These are phyloP conservation scores for California macrophylla DNA, from an alignment of 441 rosid genomes.

Conservation along the genomic window DNA sequence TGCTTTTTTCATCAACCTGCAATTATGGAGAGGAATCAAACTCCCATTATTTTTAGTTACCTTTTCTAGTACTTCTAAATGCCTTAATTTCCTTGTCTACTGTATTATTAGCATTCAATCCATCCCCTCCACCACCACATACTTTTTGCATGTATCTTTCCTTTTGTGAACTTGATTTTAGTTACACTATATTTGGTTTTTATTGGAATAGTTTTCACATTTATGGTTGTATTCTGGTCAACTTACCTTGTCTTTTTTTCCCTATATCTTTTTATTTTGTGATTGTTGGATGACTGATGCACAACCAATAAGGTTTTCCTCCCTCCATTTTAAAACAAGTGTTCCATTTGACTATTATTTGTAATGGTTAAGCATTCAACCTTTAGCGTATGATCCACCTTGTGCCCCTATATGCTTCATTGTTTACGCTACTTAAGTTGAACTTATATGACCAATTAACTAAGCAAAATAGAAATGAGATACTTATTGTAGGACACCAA, in stretches of 20 bases:
- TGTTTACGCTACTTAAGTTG: not conserved
- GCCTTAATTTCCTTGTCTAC: not conserved
- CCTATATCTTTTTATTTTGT: not conserved
- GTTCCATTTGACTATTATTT: not conserved
- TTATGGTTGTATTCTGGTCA: not conserved
- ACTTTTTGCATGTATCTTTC: not conserved
- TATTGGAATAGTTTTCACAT: not conserved
- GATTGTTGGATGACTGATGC: not conserved
- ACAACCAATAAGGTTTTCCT: not conserved
- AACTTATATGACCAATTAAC: not conserved
- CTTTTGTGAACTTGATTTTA: not conserved
- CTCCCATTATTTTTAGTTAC: not conserved
- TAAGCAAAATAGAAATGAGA: not conserved
- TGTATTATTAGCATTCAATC: not conserved
- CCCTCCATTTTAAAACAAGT: not conserved
- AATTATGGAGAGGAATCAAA: not conserved
- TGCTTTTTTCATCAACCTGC: not conserved
- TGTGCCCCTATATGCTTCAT: not conserved
- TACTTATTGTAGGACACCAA: not conserved
- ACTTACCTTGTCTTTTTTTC: not conserved
- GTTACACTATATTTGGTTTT: not conserved
- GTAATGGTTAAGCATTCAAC: not conserved
- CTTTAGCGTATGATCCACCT: not conserved
- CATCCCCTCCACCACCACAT: not conserved
- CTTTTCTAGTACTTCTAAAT: not conserved